These are phyloP conservation scores for Rubia peregrina DNA, from an alignment of 305 asterid species.

Conservation along the genomic window DNA sequence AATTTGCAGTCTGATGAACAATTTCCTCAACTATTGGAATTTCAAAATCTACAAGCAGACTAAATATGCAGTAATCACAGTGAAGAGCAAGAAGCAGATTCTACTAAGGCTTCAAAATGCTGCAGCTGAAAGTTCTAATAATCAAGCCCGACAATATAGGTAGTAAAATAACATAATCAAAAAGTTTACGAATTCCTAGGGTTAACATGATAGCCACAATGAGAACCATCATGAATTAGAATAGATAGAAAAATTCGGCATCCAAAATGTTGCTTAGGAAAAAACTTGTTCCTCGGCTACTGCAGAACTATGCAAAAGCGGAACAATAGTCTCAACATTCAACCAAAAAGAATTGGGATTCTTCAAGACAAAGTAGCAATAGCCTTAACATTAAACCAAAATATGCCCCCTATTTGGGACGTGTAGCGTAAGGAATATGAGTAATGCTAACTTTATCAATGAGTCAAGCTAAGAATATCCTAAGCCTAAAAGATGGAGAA, in stretches of 20 bases:
- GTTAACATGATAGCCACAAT: background rate
- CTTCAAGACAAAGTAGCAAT: background rate
- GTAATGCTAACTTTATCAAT: background rate
- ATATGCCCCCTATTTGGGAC: too few relatives aligned
- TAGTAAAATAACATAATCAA: background rate
- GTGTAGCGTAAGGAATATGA: background rate
- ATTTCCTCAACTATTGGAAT: background rate
- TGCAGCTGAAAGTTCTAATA: background rate
- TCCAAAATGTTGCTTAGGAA: background rate
- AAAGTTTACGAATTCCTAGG: background rate
- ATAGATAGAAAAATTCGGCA: background rate
- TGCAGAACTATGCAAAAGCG: background rate
- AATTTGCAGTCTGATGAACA: background rate
- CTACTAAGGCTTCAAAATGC: background rate
- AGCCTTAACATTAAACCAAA: too few relatives aligned
- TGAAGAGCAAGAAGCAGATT: background rate
- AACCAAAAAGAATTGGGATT: too few relatives aligned
- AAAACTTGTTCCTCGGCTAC: background rate
- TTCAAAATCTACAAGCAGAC: background rate
- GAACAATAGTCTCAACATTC: background rate
- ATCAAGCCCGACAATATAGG: background rate
- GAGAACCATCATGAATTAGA: background rate
- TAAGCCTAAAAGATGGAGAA: background rate
- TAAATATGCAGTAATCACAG: background rate
- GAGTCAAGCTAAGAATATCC: background rate